Percentiles rank a stretch among this genome's conserved stretches.
These are phyloP conservation scores for Penicillium brasilianum DNA, from an alignment of 2,329 filamentous ascomycete genomes.

Conservation along the genomic window DNA sequence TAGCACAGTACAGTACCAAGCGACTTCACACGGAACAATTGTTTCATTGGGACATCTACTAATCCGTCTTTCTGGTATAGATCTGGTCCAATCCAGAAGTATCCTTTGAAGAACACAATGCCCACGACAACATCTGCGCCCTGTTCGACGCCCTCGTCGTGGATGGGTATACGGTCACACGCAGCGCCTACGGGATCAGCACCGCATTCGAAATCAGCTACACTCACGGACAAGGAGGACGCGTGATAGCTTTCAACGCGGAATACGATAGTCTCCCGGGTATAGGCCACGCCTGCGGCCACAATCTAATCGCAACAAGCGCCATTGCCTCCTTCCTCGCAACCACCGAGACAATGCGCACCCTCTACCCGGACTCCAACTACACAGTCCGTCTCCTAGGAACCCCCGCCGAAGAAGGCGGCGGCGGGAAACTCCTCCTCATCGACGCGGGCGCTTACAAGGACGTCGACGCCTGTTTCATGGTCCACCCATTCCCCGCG, in stretches of 20 bases:
- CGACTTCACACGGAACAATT: neutral
- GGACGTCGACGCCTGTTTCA: slow-evolving; percentile 41
- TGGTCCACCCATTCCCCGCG: slow-evolving; percentile 39
- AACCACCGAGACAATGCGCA: slow-evolving; percentile 27
- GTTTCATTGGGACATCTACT: neutral
- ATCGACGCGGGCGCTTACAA: slow-evolving; percentile 47
- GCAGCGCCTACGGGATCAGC: slow-evolving; percentile 18
- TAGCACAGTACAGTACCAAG: too few relatives aligned
- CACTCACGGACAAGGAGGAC: slow-evolving; percentile 38
- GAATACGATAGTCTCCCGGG: slow-evolving; percentile 43
- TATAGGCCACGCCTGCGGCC: slow-evolving; percentile 39
- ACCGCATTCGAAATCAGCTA: slow-evolving; percentile 21
- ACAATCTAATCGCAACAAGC: slow-evolving; percentile 36
- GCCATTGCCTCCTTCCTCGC: slow-evolving; percentile 34
- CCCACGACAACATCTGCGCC: slow-evolving; percentile 23
- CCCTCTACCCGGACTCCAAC: slow-evolving; percentile 8
- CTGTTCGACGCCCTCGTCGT: slow-evolving; percentile 21
- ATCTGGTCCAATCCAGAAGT: slow-evolving; percentile 27
- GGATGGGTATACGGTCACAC: slow-evolving; percentile 18
- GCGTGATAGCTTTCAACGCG: slow-evolving; percentile 32
- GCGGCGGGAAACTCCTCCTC: slow-evolving; percentile 41
- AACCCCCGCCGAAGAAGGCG: slow-evolving; percentile 37
- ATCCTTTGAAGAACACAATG: slow-evolving; percentile 23
- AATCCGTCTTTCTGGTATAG: neutral
- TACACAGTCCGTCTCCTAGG: slow-evolving; percentile 33